Evolutionary conservation across 1,284 basidiomycete genomes (phyloP), one percentile per base, ranked within the genome.

Genomic region (Puccinia novopanici): DNA sequence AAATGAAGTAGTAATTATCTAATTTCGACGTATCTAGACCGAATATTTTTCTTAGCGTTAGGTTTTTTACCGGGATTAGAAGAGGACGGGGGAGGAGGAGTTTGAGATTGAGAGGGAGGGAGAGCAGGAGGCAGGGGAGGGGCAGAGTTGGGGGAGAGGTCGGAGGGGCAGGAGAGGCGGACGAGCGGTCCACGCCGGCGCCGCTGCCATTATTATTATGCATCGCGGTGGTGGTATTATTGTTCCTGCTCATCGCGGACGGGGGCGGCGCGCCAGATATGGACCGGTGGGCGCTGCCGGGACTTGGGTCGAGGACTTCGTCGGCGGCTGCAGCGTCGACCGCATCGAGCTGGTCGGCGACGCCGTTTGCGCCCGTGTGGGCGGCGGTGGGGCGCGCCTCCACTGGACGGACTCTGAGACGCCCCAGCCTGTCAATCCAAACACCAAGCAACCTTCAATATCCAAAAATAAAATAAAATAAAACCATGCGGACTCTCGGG

Each of bases 331-430:
- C 54, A 37, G 19, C 22, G 68, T 24, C 19, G 77, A 24, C n/a
- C 84, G 82, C 45, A 84, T 82, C 0, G 87, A 84, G 55, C 86
- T 84, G 17, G 88, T 90, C 0, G 94, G 94, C 13, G 94, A 94
- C 2, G 91, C 90, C 0, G 93, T 94, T 84, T 92, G 91, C 1
- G 92, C 89, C 55, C 93, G 37, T 9, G 57, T 6, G 40, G 77
- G 77, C 12, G 77, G 88, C 4, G 91, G 89, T 15, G 45, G 2
- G 88, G 87, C 30, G 81, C 84, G 77, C 79, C 85, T 81, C 59
- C 82, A 70, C 79, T 65, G 5, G 91, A 90, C 2, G 90, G 89
- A 0, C 90, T 87, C 24, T 89, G 86, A 0, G 89, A 85, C 10
- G 90, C 85, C 50, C 88, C 86, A 0, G 87, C 85, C 82, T 82